Conservation (phyloP, 768 basidiomycete species). For the Boletus tylopilopsis region DNA sequence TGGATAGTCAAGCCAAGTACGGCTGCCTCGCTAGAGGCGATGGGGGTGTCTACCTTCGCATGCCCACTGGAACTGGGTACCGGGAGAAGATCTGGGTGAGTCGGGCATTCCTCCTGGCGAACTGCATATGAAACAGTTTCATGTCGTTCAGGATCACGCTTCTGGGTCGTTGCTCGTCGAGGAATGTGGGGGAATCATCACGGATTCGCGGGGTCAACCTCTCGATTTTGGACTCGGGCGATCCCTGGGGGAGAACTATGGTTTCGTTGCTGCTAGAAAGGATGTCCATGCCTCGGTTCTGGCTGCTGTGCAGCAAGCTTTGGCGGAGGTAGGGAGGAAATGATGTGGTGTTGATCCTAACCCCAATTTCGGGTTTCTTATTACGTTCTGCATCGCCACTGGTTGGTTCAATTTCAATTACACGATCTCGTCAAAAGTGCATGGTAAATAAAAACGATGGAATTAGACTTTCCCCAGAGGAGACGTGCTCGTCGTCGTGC, state of each 20-base stretch:
- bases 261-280: slow-evolving; percentile 79
- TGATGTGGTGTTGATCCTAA: neutral
- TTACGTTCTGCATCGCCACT: no score
- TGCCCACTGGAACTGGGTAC: slow-evolving; percentile 78
- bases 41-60: slow-evolving; percentile 76
- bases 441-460: no score
- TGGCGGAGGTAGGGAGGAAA: slow-evolving; percentile 14
- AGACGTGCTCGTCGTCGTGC: no score
- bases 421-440: no score
- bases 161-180: slow-evolving; percentile 79
- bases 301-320: slow-evolving; percentile 66
- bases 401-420: neutral
- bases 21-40: slow-evolving; percentile 82
- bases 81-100: slow-evolving; percentile 94
- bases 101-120: neutral
- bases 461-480: no score
- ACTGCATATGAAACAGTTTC: neutral
- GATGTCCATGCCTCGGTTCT: slow-evolving; percentile 67
- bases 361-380: neutral
- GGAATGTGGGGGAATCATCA: slow-evolving; percentile 88
- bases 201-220: slow-evolving; percentile 72
- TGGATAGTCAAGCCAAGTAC: slow-evolving; percentile 98
- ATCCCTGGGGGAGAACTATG: slow-evolving; percentile 82
- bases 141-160: slow-evolving; percentile 72
- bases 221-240: slow-evolving; percentile 87